phyloP scores from a whole-genome alignment of 83 land plant genomes.

The Diphasiastrum complanatum region DNA sequence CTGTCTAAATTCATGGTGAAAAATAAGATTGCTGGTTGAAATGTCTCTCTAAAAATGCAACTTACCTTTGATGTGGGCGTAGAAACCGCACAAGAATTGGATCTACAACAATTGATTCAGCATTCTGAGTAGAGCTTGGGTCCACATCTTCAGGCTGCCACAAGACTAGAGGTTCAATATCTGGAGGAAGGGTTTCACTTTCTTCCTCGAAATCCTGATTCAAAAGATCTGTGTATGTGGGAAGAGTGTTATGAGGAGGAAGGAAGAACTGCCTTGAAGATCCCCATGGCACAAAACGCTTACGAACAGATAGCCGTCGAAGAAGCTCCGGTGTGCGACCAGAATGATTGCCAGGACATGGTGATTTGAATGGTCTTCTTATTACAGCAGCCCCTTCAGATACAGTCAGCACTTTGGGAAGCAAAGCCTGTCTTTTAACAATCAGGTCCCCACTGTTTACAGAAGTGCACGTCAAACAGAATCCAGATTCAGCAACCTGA shows the following conservation, averaged over 20 bases:
- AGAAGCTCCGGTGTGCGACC: conserved; percentile 53
- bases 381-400: conserved; percentile 63
- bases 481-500: neutral
- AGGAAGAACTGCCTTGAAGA: conserved; percentile 45
- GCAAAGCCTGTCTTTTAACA: conserved; percentile 73
- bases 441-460: conserved; percentile 59
- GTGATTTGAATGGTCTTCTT: conserved; percentile 88
- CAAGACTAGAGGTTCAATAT: conserved; percentile 76
- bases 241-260: conserved; percentile 29
- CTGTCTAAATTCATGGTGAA: neutral
- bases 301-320: conserved; percentile 76
- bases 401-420: conserved; percentile 76
- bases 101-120: conserved; percentile 56
- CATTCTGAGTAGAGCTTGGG: conserved; percentile 16
- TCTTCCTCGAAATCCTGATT: conserved; percentile 27
- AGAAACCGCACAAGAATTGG: conserved; percentile 71
- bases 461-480: neutral
- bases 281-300: conserved; percentile 95
- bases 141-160: conserved; percentile 73
- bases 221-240: conserved; percentile 15
- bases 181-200: conserved; percentile 61
- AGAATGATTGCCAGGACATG: conserved; percentile 42
- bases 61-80: conserved; percentile 90
- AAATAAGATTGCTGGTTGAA: neutral
- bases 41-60: neutral